phyloP scores from a whole-genome alignment of 1,284 basidiomycete species.

The Tranzscheliella williamsii region DNA sequence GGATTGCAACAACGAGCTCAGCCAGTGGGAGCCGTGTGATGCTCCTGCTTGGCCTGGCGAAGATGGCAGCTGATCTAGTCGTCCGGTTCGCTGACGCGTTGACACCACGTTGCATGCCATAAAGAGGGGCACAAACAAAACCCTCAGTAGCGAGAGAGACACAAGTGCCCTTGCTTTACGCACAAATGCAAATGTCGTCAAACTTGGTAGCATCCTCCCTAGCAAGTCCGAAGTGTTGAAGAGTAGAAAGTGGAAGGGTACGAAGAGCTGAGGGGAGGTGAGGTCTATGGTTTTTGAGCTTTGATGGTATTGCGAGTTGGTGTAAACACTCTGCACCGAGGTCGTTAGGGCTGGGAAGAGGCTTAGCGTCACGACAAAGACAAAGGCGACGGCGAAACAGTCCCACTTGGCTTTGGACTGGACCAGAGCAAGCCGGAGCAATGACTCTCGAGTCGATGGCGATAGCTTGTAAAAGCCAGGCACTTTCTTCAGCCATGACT shows the following conservation, averaged over 20 bases:
- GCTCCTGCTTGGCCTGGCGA: neutral
- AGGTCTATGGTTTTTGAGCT: slow-evolving; percentile 10
- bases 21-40: slow-evolving; percentile 4
- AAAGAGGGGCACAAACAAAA: slow-evolving; percentile 45
- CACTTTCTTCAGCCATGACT: slow-evolving; percentile 26
- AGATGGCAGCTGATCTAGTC: slow-evolving; percentile 1
- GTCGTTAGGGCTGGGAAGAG: slow-evolving; percentile 52
- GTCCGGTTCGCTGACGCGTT: slow-evolving; percentile 21
- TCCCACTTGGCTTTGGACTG: slow-evolving; percentile 42
- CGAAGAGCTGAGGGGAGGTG: slow-evolving; percentile 48
- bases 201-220: slow-evolving; percentile 41
- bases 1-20: slow-evolving; percentile 16
- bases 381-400: slow-evolving; percentile 27
- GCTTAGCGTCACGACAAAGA: slow-evolving; percentile 44
- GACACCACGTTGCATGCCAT: slow-evolving; percentile 45
- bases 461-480: slow-evolving; percentile 28
- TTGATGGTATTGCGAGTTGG: neutral
- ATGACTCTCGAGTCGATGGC: slow-evolving; percentile 24
- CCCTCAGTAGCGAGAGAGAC: slow-evolving; percentile 21
- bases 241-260: slow-evolving; percentile 51
- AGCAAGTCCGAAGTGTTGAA: slow-evolving; percentile 51
- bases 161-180: slow-evolving; percentile 17
- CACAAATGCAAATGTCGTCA: slow-evolving; percentile 16
- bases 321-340: slow-evolving; percentile 43
- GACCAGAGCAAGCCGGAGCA: slow-evolving; percentile 31